These are phyloP conservation scores for Alternaria metachromatica DNA, from an alignment of 2,329 filamentous ascomycete genomes.

Conservation along the genomic window DNA sequence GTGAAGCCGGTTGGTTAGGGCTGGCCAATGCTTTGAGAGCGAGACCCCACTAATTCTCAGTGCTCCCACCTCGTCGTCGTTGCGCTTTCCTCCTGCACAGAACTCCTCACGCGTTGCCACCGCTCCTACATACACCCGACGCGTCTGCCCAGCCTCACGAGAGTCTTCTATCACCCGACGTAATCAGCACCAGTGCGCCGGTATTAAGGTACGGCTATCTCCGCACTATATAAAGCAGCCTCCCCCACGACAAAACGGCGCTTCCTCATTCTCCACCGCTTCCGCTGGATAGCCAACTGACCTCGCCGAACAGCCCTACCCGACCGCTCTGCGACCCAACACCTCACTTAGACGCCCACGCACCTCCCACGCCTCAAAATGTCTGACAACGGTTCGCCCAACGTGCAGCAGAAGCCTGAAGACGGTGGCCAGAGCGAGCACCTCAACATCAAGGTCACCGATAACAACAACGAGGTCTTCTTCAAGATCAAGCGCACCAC, in stretches of 20 bases:
- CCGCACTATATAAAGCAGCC: constrained; percentile 28
- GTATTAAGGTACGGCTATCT: constrained; percentile 24
- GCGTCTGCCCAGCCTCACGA: constrained; percentile 19
- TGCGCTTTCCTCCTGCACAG: constrained; percentile 25
- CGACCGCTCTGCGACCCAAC: constrained; percentile 1
- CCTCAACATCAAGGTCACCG: constrained; percentile 98
- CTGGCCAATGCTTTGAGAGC: constrained; percentile 29
- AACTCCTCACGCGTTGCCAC: constrained; percentile 34
- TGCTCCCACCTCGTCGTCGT: constrained; percentile 36
- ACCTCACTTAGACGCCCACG: constrained; percentile 3
- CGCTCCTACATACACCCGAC: constrained; percentile 20
- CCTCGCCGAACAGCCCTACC: constrained; percentile 6
- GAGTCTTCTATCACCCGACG: constrained; percentile 17
- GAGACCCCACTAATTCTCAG: constrained; percentile 39
- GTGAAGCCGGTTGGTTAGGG: constrained; percentile 25
- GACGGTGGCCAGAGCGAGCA: constrained; percentile 71
- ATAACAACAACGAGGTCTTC: constrained; percentile 99
- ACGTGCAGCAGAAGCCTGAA: constrained; percentile 52
- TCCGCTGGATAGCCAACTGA: constrained; percentile 22
- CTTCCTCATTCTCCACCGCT: constrained; percentile 31
- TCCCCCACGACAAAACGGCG: constrained; percentile 20
- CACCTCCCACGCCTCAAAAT: constrained; percentile 20
- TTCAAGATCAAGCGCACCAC: constrained; percentile 99
- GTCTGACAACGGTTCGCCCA: constrained; percentile 54
- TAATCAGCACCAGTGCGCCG: constrained; percentile 15